Evolutionary conservation across 768 basidiomycete genomes (phyloP), one percentile per base, ranked within the genome.

Genomic region (Trichaptum fuscoviolaceum): DNA sequence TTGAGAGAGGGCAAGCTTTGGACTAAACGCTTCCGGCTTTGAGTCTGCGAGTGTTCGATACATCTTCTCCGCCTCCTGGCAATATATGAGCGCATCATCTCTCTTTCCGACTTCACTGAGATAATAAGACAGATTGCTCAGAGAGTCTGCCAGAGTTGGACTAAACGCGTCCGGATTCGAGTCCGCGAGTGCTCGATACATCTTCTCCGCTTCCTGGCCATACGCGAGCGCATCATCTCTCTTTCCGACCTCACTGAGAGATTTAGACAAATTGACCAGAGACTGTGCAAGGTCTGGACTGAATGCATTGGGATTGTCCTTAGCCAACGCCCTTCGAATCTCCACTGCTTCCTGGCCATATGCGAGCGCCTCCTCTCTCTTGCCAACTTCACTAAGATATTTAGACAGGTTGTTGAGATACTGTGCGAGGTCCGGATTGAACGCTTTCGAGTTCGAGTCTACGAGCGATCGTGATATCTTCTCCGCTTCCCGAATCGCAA

Each of bases 381-480:
- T 52, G 3, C 64, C 63, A 7, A 62, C 42, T 35, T 62, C 63
- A 18, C 63, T 35, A 24, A 67, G 62, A 23, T 23, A 10, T 27
- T 8, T 52, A 23, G 68, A 68, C 18, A 65, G 57, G 25, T 69
- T 67, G 34, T 34, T 68, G 23, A 69, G 67, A 15, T 67, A 64
- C 30, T 25, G 17, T 15, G 68, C 68, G 24, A 69, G 64, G 10
- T 61, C 63, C 30, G 65, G n/a, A n/a, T n/a, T n/a, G n/a, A n/a
- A n/a, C n/a, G n/a, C n/a, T n/a, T n/a, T n/a, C n/a, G n/a, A n/a
- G n/a, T n/a, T n/a, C n/a, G n/a, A n/a, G n/a, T n/a, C n/a, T n/a
- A n/a, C n/a, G n/a, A n/a, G n/a, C n/a, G n/a, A n/a, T n/a, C n/a
- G n/a, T n/a, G n/a, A n/a, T n/a, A n/a, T n/a, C n/a, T n/a, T n/a